Evolutionary conservation across 768 basidiomycete genomes (phyloP), one percentile per base, ranked within the genome.

Genomic region (Sporobolomyces pararoseus): DNA sequence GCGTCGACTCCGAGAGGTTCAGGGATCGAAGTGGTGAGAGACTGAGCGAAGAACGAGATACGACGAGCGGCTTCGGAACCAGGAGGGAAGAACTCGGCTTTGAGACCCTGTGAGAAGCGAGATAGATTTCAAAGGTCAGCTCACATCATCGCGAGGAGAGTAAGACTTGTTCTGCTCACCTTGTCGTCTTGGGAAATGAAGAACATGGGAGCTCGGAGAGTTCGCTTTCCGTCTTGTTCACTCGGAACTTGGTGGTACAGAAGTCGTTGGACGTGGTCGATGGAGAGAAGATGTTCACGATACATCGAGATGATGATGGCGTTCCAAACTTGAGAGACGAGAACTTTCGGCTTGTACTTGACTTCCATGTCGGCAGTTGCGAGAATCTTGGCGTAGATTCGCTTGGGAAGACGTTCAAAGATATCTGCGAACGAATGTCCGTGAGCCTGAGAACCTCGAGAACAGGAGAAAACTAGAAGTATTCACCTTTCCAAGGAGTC

Each of bases 251-350:
- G 96, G 79, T 98, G 96, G 76, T 99, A 98, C 13, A 98, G 86
- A 16, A 98, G 82, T 79, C 95, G 96, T 82, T 99, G 96, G 49
- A 99, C 95, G 76, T 99, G 96, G 75, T 97, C 93, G 77, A 99
- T 99, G 55, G 94, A 97, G 55, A 98, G 83, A n/a, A 99, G 80
- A 78, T 98, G 96, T 79, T 99, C 96, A 77, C 96, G 88, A 80
- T 98, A 99, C 96, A 99, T 99, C 19, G 95, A 98, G 75, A 99
- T 98, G 81, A 99, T 96, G 81, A 99, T 88, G 29, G 96, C 96
- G 79, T 99, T 99, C 96, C 96, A 98, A 64, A 99, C 94, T 81
- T 97, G 96, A 21, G 94, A 96, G 51, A 99, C 95, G 47, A 99
- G 85, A 46, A 99, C 92, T 88, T 98, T 99, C 59, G 96, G 96